phyloP scores from a whole-genome alignment of 1,139 yeast genomes.

The Hyphopichia burtonii region DNA sequence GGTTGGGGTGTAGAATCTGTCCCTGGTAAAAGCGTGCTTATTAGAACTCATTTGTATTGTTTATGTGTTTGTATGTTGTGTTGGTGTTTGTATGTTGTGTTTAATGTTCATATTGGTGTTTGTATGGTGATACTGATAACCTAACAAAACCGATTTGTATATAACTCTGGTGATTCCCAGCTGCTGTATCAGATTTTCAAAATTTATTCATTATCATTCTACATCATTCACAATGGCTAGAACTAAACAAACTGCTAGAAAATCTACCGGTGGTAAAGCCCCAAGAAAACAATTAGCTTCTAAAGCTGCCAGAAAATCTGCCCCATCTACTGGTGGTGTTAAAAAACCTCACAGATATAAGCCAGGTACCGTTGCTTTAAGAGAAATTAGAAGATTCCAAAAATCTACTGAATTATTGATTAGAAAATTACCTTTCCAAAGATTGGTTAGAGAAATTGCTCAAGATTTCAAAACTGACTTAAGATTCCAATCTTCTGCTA shows the following conservation, averaged over 20 bases:
- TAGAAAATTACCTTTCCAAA: constrained; percentile 98
- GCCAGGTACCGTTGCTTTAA: constrained; percentile 99
- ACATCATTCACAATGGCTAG: constrained; percentile 71
- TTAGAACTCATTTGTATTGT: too few species aligned
- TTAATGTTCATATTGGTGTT: background rate
- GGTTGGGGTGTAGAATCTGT: background rate
- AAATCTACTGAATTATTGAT: constrained; percentile 95
- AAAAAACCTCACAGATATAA: constrained; percentile 99
- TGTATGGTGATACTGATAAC: background rate
- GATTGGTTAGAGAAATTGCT: constrained; percentile 97
- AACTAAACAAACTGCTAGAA: constrained; percentile 98
- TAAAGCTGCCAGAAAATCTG: constrained; percentile 98
- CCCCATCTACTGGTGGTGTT: constrained; percentile 98
- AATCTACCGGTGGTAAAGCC: constrained; percentile 99
- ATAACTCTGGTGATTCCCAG: constrained; percentile 5
- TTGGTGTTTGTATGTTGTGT: background rate
- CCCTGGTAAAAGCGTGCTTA: too few species aligned
- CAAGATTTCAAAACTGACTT: constrained; percentile 98
- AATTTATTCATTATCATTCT: constrained; percentile 10
- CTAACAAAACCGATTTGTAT: background rate
- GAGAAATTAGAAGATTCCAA: constrained; percentile 99
- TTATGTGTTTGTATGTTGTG: background rate
- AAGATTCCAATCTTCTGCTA: constrained; percentile 98
- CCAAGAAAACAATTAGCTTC: constrained; percentile 99
- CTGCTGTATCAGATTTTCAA: constrained; percentile 5